A percentile compares a stretch with the other conserved stretches of the same genome.
These are phyloP conservation scores for Fusarium phyllophilum DNA, from an alignment of 2,329 filamentous ascomycete species.

Conservation along the genomic window DNA sequence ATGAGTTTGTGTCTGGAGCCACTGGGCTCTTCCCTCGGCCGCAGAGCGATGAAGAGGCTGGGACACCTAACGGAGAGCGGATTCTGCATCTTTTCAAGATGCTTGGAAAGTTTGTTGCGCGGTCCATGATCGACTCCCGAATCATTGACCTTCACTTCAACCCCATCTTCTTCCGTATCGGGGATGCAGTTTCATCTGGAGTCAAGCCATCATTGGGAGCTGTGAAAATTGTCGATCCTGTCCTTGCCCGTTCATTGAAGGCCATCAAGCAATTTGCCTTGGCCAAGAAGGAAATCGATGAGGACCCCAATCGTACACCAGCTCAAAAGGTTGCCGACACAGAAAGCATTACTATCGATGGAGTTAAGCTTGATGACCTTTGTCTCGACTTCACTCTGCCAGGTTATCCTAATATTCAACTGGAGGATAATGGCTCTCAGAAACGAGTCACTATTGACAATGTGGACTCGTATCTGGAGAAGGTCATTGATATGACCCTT, in stretches of 20 bases:
- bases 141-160: conserved; percentile 99
- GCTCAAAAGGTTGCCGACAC: conserved; percentile 77
- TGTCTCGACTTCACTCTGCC: conserved; percentile 95
- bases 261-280: conserved; percentile 87
- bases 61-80: conserved; percentile 83
- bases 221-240: conserved; percentile 87
- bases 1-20: conserved; percentile 86
- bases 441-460: conserved; percentile 87
- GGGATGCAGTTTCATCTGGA: conserved; percentile 69
- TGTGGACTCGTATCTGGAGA: conserved; percentile 87
- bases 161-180: conserved; percentile 95
- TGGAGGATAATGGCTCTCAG: conserved; percentile 79
- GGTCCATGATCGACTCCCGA: conserved; percentile 97
- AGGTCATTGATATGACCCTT: conserved; percentile 90
- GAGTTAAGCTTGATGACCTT: conserved; percentile 83
- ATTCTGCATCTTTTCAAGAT: conserved; percentile 90
- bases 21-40: conserved; percentile 92
- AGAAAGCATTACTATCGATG: conserved; percentile 77
- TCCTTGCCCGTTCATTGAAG: conserved; percentile 85
- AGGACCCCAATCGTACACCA: conserved; percentile 71
- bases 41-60: conserved; percentile 80
- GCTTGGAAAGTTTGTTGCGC: conserved; percentile 95
- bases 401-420: conserved; percentile 87
- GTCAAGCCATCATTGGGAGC: conserved; percentile 88
- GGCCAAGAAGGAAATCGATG: conserved; percentile 84